Percentiles rank a stretch among this genome's conserved stretches.
phyloP scores from a whole-genome alignment of 768 basidiomycete genomes.

The Hortiboletus flavorubellus region DNA sequence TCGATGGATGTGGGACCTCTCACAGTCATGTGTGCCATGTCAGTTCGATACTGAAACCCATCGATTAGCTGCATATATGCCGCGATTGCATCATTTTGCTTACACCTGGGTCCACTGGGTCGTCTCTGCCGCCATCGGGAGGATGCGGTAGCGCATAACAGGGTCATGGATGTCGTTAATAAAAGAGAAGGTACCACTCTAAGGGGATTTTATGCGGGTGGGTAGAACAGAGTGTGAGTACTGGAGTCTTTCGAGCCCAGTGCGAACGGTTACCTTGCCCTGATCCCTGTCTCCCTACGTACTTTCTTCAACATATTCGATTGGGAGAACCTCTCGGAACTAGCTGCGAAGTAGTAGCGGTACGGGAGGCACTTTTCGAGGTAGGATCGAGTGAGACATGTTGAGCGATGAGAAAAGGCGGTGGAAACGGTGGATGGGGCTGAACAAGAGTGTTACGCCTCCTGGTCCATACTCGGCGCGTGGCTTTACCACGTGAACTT shows the following conservation, averaged over 20 bases:
- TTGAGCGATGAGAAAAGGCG: conserved; percentile 27
- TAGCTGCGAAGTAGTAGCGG: background rate
- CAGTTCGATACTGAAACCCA: background rate
- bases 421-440: conserved; percentile 30
- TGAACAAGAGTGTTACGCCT: conserved; percentile 34
- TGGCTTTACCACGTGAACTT: conserved; percentile 31
- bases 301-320: background rate
- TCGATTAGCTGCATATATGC: conserved; percentile 18
- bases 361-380: background rate
- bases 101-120: conserved; percentile 1
- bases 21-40: background rate
- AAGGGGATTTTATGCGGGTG: background rate
- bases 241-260: conserved; percentile 2
- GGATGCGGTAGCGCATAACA: conserved; percentile 9
- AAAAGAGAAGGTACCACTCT: background rate
- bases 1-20: conserved; percentile 3
- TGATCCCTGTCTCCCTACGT: conserved; percentile 17
- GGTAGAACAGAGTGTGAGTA: conserved; percentile 7
- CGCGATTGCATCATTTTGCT: conserved; percentile 3
- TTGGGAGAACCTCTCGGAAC: background rate
- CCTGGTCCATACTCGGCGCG: conserved; percentile 29
- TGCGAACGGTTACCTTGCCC: conserved; percentile 23
- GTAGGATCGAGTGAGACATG: conserved; percentile 14
- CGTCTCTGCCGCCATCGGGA: conserved; percentile 18
- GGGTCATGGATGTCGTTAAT: background rate